Evolutionary conservation across 805 yeast genomes (phyloP), one percentile per base, ranked within the genome.

Genomic region (Ogataea nakhonphanomensis): DNA sequence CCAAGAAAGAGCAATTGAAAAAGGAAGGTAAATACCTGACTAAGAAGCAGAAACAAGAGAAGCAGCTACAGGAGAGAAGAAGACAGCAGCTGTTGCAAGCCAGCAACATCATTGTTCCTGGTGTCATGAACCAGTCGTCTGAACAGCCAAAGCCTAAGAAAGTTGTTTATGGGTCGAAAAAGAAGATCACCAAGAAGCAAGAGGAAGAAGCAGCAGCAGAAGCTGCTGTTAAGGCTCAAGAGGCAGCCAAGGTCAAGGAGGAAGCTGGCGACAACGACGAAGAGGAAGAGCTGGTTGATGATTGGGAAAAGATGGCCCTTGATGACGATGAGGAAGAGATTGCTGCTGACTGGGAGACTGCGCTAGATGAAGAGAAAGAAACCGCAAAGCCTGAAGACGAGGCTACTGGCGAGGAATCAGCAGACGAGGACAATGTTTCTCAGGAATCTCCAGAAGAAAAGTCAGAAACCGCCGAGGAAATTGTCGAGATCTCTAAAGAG

Each of bases 11-110:
- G 57, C 91, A 87, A 67, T 78, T 93, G 62, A 87, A 86, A 67
- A 93, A 96, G 25, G 97, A 91, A 67, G 99, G 99, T 58, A 93
- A 93, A 61, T 79, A 82, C 40, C 69, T 93, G 59, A 85, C 96
- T 44, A 93, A 87, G 71, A 91, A 90, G 61, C 99, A 93, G 73
- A 88, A 85, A 67, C 96, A 89, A 65, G 95, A 89, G 62, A 85
- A 86, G 69, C 86, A 81, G 39, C 65, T 81, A 29, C 77, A 81
- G 56, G 97, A 91, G 59, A 84, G 85, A 61, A 88, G 98, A 69
- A 84, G 95, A 64, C 85, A 85, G 50, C 89, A 82, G 56, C 71
- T 91, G 46, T 73, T 91, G 50, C 81, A 81, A 44, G 69, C 89
- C 25, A 84, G 88, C 46, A 78, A 79, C 58, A 73, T 89, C 32